Evolutionary conservation across 768 basidiomycete genomes (phyloP).

Genomic region (Lactarius sanguifluus): DNA sequence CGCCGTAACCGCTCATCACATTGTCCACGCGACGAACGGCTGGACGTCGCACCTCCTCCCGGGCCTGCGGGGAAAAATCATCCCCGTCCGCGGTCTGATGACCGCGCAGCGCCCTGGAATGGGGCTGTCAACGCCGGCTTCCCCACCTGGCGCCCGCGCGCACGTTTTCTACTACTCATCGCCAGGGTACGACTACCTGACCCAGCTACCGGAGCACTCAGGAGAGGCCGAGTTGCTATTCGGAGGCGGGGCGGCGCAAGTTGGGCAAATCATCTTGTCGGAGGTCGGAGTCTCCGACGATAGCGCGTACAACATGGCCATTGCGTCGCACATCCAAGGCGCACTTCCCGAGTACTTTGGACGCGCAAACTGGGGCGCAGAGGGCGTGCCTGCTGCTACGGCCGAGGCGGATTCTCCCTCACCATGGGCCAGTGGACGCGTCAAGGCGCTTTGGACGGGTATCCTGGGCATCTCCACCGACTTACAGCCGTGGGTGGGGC

Average conservation of each 20-base stretch:
- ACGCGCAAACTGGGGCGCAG: conserved; percentile 43
- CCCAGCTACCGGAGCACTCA: conserved; percentile 45
- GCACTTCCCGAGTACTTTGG: conserved; percentile 58
- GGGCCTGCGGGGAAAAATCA: conserved; percentile 58
- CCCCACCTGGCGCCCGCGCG: conserved; percentile 44
- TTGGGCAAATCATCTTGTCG: conserved; percentile 33
- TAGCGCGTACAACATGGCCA: conserved; percentile 38
- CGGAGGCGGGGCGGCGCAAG: conserved; percentile 55
- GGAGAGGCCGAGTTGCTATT: conserved; percentile 52
- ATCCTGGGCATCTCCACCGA: conserved; percentile 63
- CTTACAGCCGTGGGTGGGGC: conserved; percentile 66
- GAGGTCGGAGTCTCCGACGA: conserved; percentile 40
- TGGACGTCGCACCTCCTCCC: conserved; percentile 74
- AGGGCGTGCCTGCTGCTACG: conserved; percentile 32
- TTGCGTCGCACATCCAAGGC: conserved; percentile 46
- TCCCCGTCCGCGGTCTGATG: conserved; percentile 62
- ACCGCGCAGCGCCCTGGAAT: conserved; percentile 60
- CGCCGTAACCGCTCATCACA: conserved; percentile 52
- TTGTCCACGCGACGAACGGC: conserved; percentile 85
- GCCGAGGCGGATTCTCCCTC: conserved; percentile 39
- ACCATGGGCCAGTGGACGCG: conserved; percentile 44
- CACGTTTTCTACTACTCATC: conserved; percentile 57
- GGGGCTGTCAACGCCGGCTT: conserved; percentile 33
- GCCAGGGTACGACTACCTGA: conserved; percentile 62
- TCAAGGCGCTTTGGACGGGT: conserved; percentile 64